Base-by-base conservation (phyloP, 2,329 filamentous ascomycete genomes). In the Fusarium sp. region DNA sequence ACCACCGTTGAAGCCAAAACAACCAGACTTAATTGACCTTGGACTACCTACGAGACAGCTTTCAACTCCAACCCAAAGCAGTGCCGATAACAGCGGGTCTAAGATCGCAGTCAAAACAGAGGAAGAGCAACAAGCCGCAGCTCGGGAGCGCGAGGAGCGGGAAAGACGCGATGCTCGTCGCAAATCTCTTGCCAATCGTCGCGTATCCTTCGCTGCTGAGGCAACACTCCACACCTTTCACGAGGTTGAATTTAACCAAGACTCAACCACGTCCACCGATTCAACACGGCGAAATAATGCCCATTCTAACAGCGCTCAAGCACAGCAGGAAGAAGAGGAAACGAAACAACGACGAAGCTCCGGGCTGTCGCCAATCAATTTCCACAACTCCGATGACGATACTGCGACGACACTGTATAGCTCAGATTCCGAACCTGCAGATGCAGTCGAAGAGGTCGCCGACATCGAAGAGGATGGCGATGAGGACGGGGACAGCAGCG, bases 171-270 rank as follows among this genome's bases (percentile, higher is more conserved):
- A 97, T 77, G 94, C 93, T 44, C 90, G 96, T 67, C 88, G 96
- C 71, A 98, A 98, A 78, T 97, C 94, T 19, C 86, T 97, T 58
- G 94, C 95, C 47, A 97, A 96, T 77, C 89, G 96, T 74, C 89
- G 96, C 75, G 96, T 99, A 33, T 98, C 95, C 0, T 99, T 99
- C 79, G 96, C 96, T 6, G 96, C 96, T 2, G 96, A 99, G 80
- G 96, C 96, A 14, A 99, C 96, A 5, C 85, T 99, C 35, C 96
- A 99, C 77, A 99, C 96, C 1, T 98, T 97, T 86, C 94, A 98
- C 75, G 94, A 96, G 56, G 88, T 97, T 44, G 95, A 98, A 75
- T 92, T 94, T 66, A 86, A 89, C 76, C 93, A 94, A 75, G 94
- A 97, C 76, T 93, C 93, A 20, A 96, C 94, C 2, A 92, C 90